Percentiles rank a stretch among this genome's conserved stretches.
Conservation (phyloP, 176 grass and related monocot genomes). For the Microstegium vimineum region DNA sequence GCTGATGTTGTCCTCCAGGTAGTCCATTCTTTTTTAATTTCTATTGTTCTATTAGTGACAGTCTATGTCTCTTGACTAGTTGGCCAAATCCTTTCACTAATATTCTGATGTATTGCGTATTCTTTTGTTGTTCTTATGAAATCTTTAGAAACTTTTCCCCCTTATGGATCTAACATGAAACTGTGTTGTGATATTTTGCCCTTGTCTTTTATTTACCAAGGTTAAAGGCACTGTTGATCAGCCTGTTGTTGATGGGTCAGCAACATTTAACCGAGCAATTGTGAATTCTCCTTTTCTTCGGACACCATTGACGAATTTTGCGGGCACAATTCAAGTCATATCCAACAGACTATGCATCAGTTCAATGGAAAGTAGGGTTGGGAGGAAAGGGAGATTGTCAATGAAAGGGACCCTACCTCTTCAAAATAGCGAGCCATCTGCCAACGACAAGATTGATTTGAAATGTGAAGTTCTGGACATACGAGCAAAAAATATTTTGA, state of each 20-base stretch:
- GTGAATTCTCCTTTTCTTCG: constrained; percentile 84
- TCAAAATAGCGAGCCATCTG: constrained; percentile 75
- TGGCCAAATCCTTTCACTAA: not conserved
- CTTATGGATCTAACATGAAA: constrained; percentile 18
- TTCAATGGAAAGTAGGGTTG: constrained; percentile 92
- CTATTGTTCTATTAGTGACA: constrained; percentile 1
- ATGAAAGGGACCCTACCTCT: constrained; percentile 93
- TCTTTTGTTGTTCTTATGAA: constrained; percentile 20
- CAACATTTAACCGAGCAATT: constrained; percentile 86
- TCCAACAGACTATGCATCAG: constrained; percentile 87
- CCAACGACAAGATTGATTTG: constrained; percentile 79
- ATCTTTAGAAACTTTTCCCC: not conserved
- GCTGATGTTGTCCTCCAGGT: constrained; percentile 96
- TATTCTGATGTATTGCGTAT: constrained; percentile 7
- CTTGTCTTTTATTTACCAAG: constrained; percentile 45
- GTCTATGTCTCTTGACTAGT: not conserved
- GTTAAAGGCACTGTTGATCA: constrained; percentile 97
- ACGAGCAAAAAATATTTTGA: constrained; percentile 93
- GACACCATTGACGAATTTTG: constrained; percentile 85
- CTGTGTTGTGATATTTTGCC: not conserved
- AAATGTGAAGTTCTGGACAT: constrained; percentile 99
- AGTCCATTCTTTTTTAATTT: constrained; percentile 19
- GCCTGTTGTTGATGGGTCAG: constrained; percentile 91
- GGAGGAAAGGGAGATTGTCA: constrained; percentile 85
- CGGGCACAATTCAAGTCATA: constrained; percentile 63